Evolutionary conservation across 805 yeast species (phyloP).

Genomic region (Ascoidea rubescens): DNA sequence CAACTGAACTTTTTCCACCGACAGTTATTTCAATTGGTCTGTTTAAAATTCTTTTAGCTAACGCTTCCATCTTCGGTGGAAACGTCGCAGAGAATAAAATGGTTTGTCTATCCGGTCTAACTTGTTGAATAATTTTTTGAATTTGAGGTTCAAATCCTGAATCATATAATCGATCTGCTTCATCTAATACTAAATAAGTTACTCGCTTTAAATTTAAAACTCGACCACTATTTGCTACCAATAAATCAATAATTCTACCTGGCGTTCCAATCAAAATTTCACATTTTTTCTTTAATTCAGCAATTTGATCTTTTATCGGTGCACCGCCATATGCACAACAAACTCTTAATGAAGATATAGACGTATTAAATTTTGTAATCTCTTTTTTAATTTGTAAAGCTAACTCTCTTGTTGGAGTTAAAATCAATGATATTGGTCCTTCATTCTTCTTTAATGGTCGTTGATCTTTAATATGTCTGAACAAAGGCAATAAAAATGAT

Average conservation of each 20-base stretch:
- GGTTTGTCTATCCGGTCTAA: slow-evolving; percentile 79
- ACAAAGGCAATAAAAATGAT: slow-evolving; percentile 72
- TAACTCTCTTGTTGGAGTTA: slow-evolving; percentile 89
- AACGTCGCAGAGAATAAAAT: slow-evolving; percentile 92
- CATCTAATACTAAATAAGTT: slow-evolving; percentile 82
- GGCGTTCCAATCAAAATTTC: slow-evolving; percentile 89
- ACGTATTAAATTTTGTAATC: slow-evolving; percentile 39
- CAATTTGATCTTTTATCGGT: slow-evolving; percentile 68
- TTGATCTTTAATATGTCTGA: slow-evolving; percentile 75
- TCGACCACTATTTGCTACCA: slow-evolving; percentile 73
- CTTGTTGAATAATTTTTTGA: slow-evolving; percentile 56
- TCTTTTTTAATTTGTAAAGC: slow-evolving; percentile 75
- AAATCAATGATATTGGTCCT: slow-evolving; percentile 67
- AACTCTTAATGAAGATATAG: slow-evolving; percentile 36
- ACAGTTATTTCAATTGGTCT: slow-evolving; percentile 67
- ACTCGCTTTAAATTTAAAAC: slow-evolving; percentile 40
- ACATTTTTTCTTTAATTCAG: slow-evolving; percentile 61
- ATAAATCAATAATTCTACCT: slow-evolving; percentile 80
- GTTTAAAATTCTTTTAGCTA: slow-evolving; percentile 52
- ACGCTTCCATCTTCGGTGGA: slow-evolving; percentile 61
- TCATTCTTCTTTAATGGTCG: slow-evolving; percentile 34
- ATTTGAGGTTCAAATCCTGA: slow-evolving; percentile 97
- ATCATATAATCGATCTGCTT: slow-evolving; percentile 94
- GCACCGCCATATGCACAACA: slow-evolving; percentile 85
- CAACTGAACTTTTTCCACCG: slow-evolving; percentile 71